Conservation (phyloP, 148 eudicot species). For the Nepenthes gracilis region DNA sequence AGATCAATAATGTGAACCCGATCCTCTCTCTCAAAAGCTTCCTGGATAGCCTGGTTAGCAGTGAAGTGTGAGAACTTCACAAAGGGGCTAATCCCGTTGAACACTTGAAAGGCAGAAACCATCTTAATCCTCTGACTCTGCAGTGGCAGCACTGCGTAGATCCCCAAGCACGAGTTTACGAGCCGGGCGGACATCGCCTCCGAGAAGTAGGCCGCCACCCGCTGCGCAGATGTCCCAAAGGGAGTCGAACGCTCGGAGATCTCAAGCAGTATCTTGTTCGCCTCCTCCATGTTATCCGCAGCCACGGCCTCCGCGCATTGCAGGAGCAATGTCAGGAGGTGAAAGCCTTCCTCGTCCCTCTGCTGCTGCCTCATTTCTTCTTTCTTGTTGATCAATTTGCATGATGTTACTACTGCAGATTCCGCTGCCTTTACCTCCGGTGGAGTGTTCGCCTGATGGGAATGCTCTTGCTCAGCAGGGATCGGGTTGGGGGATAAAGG, state of each 20-base stretch:
- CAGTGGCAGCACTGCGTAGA: conserved; percentile 50
- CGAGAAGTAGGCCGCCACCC: conserved; percentile 92
- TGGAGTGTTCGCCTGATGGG: conserved; percentile 2
- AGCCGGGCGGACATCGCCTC: conserved; percentile 93
- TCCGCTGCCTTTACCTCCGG: conserved; percentile 5
- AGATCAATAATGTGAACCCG: conserved; percentile 84
- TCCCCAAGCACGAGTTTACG: conserved; percentile 50
- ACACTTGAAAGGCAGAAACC: conserved; percentile 78
- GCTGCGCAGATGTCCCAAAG: conserved; percentile 82
- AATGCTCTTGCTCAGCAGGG: background rate
- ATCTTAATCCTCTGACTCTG: conserved; percentile 52
- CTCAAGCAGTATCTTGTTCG: conserved; percentile 66
- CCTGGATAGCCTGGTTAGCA: conserved; percentile 92
- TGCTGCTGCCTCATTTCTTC: conserved; percentile 41
- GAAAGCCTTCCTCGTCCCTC: conserved; percentile 76
- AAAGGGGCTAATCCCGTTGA: conserved; percentile 87
- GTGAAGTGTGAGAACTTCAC: conserved; percentile 94
- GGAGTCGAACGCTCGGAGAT: conserved; percentile 82
- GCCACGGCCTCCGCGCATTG: conserved; percentile 91
- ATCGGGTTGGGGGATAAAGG: too few relatives aligned
- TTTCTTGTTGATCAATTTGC: background rate
- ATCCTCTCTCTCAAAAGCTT: conserved; percentile 80
- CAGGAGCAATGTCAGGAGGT: conserved; percentile 65
- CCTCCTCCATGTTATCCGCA: conserved; percentile 52
- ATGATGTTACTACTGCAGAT: conserved; percentile 4